Percentiles rank a stretch among this genome's conserved stretches.
phyloP scores from a whole-genome alignment of 345 rosid genomes.

The Gossypium rotundifolium region DNA sequence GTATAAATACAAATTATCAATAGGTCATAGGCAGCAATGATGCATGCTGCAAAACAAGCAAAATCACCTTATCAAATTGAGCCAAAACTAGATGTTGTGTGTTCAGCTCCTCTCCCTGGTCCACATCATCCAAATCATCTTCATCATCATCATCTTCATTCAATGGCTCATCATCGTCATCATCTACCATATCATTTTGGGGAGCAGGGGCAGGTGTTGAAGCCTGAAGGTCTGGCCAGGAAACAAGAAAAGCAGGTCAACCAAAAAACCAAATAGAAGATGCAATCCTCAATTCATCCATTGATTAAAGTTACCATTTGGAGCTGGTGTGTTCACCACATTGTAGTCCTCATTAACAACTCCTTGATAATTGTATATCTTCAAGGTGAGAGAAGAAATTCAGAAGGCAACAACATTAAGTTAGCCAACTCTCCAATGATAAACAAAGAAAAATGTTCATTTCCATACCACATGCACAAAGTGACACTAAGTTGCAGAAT shows the following conservation, averaged over 20 bases:
- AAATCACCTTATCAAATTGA: slow-evolving; percentile 89
- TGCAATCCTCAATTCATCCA: background rate
- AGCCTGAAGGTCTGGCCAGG: slow-evolving; percentile 58
- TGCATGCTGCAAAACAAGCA: background rate
- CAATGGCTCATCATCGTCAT: slow-evolving; percentile 82
- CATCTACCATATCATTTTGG: slow-evolving; percentile 52
- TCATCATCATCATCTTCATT: slow-evolving; percentile 77
- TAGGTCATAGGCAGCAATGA: background rate
- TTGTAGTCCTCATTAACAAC: slow-evolving; percentile 76
- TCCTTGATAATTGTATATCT: slow-evolving; percentile 96
- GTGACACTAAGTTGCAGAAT: background rate
- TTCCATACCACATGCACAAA: background rate
- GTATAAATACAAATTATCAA: background rate
- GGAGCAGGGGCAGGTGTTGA: slow-evolving; percentile 58
- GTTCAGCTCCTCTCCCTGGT: slow-evolving; percentile 82
- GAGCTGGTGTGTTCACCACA: slow-evolving; percentile 78
- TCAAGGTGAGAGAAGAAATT: slow-evolving; percentile 14
- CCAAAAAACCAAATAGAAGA: background rate
- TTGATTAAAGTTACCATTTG: slow-evolving; percentile 45
- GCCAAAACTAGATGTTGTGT: slow-evolving; percentile 94
- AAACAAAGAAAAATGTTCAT: background rate
- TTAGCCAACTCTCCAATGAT: slow-evolving; percentile 11
- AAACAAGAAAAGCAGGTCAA: slow-evolving; percentile 11
- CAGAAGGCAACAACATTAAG: slow-evolving; percentile 11
- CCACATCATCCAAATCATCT: slow-evolving; percentile 78